Percentiles rank a stretch among this genome's conserved stretches.
Evolutionary conservation across 768 basidiomycete genomes (phyloP).

Genomic region (Tricholoma furcatifolium): DNA sequence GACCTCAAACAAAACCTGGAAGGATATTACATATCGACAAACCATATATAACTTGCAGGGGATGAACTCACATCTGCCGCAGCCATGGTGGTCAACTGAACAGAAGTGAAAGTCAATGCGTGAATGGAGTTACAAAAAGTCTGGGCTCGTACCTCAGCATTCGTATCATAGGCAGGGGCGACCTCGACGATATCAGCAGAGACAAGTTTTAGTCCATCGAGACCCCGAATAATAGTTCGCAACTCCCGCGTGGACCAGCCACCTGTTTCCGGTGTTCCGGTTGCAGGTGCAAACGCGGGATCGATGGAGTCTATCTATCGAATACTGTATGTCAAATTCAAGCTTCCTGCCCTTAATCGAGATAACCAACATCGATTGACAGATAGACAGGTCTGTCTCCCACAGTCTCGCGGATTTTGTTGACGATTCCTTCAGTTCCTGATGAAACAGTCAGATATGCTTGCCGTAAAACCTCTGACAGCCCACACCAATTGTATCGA

Average conservation of each 20-base stretch:
- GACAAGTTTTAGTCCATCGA: conserved; percentile 75
- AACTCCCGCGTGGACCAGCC: conserved; percentile 85
- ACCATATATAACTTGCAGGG: too few relatives aligned
- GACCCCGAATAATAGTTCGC: conserved; percentile 70
- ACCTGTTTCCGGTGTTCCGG: conserved; percentile 83
- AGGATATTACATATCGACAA: background rate
- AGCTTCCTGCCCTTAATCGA: background rate
- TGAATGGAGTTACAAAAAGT: conserved; percentile 11
- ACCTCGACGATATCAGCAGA: conserved; percentile 86
- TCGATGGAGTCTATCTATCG: conserved; percentile 81
- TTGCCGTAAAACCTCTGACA: background rate
- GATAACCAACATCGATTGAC: conserved; percentile 62
- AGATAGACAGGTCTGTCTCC: conserved; percentile 76
- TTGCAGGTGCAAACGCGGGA: conserved; percentile 80
- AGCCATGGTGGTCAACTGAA: conserved; percentile 28
- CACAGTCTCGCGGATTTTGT: conserved; percentile 76
- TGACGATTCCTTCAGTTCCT: conserved; percentile 76
- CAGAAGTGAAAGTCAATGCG: conserved; percentile 7
- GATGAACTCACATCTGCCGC: conserved; percentile 36
- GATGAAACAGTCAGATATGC: background rate
- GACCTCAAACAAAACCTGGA: conserved; percentile 71
- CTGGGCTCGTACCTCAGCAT: conserved; percentile 36
- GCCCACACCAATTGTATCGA: conserved; percentile 68
- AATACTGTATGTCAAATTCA: conserved; percentile 1
- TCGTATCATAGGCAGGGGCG: conserved; percentile 73